These are phyloP conservation scores for Magnusiomyces magnusii DNA, from an alignment of 1,139 yeast genomes.

Conservation along the genomic window DNA sequence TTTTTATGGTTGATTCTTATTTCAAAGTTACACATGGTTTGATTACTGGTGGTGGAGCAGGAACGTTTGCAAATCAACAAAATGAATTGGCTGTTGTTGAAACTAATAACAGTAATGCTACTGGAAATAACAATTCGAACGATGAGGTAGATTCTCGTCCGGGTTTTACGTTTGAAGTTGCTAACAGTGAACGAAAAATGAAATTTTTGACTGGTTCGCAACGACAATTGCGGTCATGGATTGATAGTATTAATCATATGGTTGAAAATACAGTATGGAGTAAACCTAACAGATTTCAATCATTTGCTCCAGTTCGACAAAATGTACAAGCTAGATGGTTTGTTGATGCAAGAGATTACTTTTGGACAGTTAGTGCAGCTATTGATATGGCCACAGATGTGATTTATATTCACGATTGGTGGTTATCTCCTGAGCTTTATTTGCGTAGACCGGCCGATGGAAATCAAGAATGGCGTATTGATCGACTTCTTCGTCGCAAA, in stretches of 20 bases:
- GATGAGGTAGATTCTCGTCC: slow-evolving; percentile 12
- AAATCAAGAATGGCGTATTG: slow-evolving; percentile 90
- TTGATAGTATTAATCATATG: slow-evolving; percentile 65
- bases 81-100: neutral
- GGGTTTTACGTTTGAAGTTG: slow-evolving; percentile 51
- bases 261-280: slow-evolving; percentile 64
- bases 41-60: slow-evolving; percentile 1
- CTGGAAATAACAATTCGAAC: too few species aligned
- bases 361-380: slow-evolving; percentile 94
- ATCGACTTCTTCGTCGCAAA: slow-evolving; percentile 75
- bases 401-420: slow-evolving; percentile 96
- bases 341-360: slow-evolving; percentile 87
- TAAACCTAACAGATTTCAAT: slow-evolving; percentile 63
- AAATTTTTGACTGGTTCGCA: slow-evolving; percentile 68
- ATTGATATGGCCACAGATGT: slow-evolving; percentile 91
- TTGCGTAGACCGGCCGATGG: slow-evolving; percentile 93
- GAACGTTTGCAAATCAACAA: neutral
- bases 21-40: slow-evolving; percentile 43
- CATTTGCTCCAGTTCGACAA: slow-evolving; percentile 86
- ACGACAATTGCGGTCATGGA: slow-evolving; percentile 68
- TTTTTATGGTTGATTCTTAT: slow-evolving; percentile 68
- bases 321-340: slow-evolving; percentile 93
- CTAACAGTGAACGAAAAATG: slow-evolving; percentile 71
- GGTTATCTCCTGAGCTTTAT: slow-evolving; percentile 93
- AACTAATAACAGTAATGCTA: slow-evolving; percentile 7